A percentile compares a stretch with the other conserved stretches of the same genome.
These are phyloP conservation scores for Ehretia macrophylla DNA, from an alignment of 257 asterid genomes.

Conservation along the genomic window DNA sequence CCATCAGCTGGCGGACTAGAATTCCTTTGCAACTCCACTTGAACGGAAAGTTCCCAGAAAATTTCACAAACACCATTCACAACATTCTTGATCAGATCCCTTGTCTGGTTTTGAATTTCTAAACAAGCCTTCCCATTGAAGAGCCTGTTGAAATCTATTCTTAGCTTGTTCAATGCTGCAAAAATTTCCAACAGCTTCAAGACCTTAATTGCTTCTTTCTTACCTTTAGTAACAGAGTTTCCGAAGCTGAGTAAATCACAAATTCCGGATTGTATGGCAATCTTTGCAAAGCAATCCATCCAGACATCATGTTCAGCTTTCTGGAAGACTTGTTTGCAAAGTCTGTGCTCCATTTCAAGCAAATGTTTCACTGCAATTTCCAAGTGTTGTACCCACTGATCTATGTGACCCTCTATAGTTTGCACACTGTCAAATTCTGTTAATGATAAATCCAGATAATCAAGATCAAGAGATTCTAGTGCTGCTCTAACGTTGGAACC, in stretches of 20 bases:
- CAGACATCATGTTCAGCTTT: conserved; percentile 36
- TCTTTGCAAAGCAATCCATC: conserved; percentile 56
- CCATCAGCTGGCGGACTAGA: conserved; percentile 59
- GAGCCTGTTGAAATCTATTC: conserved; percentile 67
- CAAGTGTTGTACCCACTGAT: conserved; percentile 67
- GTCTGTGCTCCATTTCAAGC: conserved; percentile 55
- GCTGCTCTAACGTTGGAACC: conserved; percentile 40
- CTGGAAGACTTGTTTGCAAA: conserved; percentile 50
- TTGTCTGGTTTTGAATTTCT: conserved; percentile 52
- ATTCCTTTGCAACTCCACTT: conserved; percentile 65
- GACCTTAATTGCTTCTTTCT: conserved; percentile 83
- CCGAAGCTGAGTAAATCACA: conserved; percentile 52
- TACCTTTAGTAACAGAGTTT: conserved; percentile 39
- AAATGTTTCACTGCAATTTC: conserved; percentile 52
- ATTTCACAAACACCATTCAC: conserved; percentile 58
- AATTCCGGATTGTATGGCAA: conserved; percentile 60
- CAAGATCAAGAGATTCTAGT: conserved; percentile 30
- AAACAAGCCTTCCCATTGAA: conserved; percentile 53
- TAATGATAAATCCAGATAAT: conserved; percentile 50
- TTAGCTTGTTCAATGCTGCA: conserved; percentile 52
- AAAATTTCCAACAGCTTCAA: conserved; percentile 64
- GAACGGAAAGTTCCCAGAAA: conserved; percentile 59
- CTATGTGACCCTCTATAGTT: conserved; percentile 41
- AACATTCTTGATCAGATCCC: conserved; percentile 65
- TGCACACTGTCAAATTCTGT: conserved; percentile 55